These are phyloP conservation scores for Russula sp. DNA, from an alignment of 768 basidiomycete genomes.

Conservation along the genomic window DNA sequence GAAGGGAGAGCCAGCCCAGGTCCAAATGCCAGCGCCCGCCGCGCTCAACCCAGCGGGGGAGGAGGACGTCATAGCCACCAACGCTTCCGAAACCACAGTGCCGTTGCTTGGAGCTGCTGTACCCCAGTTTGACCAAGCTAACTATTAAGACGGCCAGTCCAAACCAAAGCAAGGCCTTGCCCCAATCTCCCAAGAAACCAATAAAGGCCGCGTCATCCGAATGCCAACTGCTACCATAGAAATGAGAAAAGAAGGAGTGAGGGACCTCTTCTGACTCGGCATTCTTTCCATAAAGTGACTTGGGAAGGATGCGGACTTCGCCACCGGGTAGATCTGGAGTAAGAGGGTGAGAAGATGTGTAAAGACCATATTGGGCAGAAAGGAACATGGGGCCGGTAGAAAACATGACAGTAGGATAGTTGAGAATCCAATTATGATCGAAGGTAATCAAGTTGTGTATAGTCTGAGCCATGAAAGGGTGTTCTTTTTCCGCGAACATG, in stretches of 20 bases:
- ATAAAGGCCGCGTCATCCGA: conserved; percentile 98
- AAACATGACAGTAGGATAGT: conserved; percentile 99
- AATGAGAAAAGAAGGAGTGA: conserved; percentile 93
- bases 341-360: conserved; percentile 57
- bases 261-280: conserved; percentile 75
- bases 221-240: conserved; percentile 98
- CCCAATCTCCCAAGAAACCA: conserved; percentile 83
- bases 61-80: conserved; percentile 68
- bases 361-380: conserved; percentile 88
- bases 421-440: conserved; percentile 89
- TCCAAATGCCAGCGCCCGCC: conserved; percentile 72
- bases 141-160: conserved; percentile 65
- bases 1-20: conserved; percentile 49
- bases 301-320: conserved; percentile 88
- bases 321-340: conserved; percentile 46
- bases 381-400: conserved; percentile 99
- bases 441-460: conserved; percentile 89
- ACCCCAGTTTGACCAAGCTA: conserved; percentile 51
- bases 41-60: conserved; percentile 65
- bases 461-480: conserved; percentile 87
- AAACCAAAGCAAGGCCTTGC: conserved; percentile 81
- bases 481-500: conserved; percentile 80
- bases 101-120: conserved; percentile 51
- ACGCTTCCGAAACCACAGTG: conserved; percentile 52
- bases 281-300: conserved; percentile 97